These are phyloP conservation scores for Pleurostoma richardsiae DNA, from an alignment of 2,329 filamentous ascomycete species.

Conservation along the genomic window DNA sequence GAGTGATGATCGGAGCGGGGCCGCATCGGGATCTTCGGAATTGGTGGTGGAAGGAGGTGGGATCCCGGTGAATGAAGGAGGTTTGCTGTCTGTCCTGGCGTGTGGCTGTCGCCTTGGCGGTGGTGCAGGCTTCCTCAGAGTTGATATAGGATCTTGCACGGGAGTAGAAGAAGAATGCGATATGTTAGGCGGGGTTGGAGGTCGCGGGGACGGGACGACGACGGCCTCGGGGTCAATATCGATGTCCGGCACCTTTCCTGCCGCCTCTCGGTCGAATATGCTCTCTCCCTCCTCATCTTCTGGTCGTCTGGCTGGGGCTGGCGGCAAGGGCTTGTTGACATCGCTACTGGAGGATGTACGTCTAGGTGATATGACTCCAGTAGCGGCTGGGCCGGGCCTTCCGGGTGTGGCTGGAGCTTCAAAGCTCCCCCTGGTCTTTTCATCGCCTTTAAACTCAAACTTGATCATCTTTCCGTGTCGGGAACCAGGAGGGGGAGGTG, in stretches of 20 bases:
- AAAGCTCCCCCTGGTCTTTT: slow-evolving; percentile 22
- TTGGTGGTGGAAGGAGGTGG: slow-evolving; percentile 9
- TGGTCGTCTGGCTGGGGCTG: slow-evolving; percentile 40
- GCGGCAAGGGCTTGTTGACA: slow-evolving; percentile 59
- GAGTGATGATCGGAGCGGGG: slow-evolving; percentile 39
- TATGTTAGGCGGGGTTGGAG: slow-evolving; percentile 32
- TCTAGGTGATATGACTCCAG: slow-evolving; percentile 15
- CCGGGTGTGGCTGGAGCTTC: slow-evolving; percentile 9
- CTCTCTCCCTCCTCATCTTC: slow-evolving; percentile 44
- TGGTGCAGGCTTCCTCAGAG: slow-evolving; percentile 35
- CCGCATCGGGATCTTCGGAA: slow-evolving; percentile 26
- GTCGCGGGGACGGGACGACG: slow-evolving; percentile 23
- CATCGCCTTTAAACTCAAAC: slow-evolving; percentile 32
- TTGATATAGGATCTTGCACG: slow-evolving; percentile 20
- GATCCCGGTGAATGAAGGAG: slow-evolving; percentile 9
- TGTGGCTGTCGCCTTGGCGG: slow-evolving; percentile 48
- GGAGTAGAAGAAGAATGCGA: slow-evolving; percentile 23
- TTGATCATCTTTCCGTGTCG: slow-evolving; percentile 73
- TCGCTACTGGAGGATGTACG: slow-evolving; percentile 38
- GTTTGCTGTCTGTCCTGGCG: slow-evolving; percentile 37
- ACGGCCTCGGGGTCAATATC: slow-evolving; percentile 19
- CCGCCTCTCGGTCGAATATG: slow-evolving; percentile 48
- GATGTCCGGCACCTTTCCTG: slow-evolving; percentile 43
- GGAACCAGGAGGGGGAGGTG: slow-evolving; percentile 68
- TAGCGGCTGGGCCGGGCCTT: slow-evolving; percentile 10